A percentile compares a stretch with the other conserved stretches of the same genome.
These are phyloP conservation scores for Bipolaris zeicola DNA, from an alignment of 2,329 filamentous ascomycete species.

Conservation along the genomic window DNA sequence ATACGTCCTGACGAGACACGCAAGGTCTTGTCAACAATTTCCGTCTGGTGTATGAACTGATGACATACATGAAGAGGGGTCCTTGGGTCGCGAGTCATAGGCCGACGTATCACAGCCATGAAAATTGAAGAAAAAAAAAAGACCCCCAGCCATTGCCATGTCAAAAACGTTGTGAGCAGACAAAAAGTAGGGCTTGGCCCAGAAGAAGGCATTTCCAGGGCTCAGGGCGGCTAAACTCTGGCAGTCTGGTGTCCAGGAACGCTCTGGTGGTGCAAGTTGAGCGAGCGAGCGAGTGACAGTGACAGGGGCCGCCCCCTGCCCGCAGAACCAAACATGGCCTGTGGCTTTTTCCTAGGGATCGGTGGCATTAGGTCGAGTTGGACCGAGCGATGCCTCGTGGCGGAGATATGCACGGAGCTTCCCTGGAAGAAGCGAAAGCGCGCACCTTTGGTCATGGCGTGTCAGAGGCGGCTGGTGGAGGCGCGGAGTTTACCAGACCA, in stretches of 20 bases:
- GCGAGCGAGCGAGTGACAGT: conserved; percentile 33
- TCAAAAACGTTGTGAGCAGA: neutral
- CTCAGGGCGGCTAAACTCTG: conserved; percentile 26
- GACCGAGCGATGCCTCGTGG: conserved; percentile 41
- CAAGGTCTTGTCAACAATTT: conserved; percentile 15
- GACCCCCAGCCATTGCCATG: neutral
- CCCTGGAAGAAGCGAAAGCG: conserved; percentile 8
- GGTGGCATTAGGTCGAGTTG: conserved; percentile 29
- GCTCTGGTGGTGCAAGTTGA: conserved; percentile 25
- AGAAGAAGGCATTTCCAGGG: conserved; percentile 14
- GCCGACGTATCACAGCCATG: neutral
- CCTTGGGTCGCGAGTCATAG: neutral
- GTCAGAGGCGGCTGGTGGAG: conserved; percentile 25
- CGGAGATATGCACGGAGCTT: conserved; percentile 21
- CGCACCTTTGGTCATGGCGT: conserved; percentile 15
- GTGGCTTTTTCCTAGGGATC: conserved; percentile 34
- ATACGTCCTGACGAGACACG: neutral
- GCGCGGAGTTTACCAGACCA: conserved; percentile 15
- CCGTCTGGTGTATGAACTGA: neutral
- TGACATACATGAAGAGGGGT: neutral
- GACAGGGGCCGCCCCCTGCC: conserved; percentile 37
- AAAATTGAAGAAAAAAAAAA: neutral
- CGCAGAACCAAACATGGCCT: conserved; percentile 25
- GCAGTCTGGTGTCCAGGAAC: conserved; percentile 31
- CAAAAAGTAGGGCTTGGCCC: neutral